Conservation (phyloP, 345 rosid genomes). For the Eucalyptus pauciflora region DNA sequence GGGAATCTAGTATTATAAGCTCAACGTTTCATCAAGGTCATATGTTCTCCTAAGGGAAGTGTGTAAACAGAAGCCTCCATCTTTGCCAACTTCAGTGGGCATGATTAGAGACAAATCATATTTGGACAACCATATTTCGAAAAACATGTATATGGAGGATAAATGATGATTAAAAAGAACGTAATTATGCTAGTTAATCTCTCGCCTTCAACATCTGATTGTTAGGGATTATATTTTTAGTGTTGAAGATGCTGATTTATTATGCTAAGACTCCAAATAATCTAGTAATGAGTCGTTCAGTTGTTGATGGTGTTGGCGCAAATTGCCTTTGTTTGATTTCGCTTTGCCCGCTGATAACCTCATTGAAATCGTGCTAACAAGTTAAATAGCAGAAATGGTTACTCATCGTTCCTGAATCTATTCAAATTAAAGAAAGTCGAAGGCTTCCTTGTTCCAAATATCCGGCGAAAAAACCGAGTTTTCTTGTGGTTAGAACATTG, state of each 20-base stretch:
- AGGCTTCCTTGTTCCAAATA: neutral
- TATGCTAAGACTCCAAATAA: neutral
- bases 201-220: neutral
- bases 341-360: neutral
- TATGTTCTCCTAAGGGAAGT: neutral
- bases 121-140: neutral
- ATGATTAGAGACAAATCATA: neutral
- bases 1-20: neutral
- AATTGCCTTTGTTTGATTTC: neutral
- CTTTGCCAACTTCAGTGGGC: neutral
- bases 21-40: neutral
- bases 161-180: neutral
- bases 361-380: neutral
- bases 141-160: neutral
- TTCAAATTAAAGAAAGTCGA: neutral
- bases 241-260: neutral
- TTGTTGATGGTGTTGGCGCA: neutral
- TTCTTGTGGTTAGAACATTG: neutral
- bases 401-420: fast-evolving
- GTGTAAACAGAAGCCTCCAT: neutral
- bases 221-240: neutral
- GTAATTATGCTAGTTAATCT: neutral
- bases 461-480: neutral
- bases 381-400: neutral
- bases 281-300: neutral